Percentiles rank a stretch among this genome's conserved stretches.
These are phyloP conservation scores for Rubroboletus satanas DNA, from an alignment of 768 basidiomycete species.

Conservation along the genomic window DNA sequence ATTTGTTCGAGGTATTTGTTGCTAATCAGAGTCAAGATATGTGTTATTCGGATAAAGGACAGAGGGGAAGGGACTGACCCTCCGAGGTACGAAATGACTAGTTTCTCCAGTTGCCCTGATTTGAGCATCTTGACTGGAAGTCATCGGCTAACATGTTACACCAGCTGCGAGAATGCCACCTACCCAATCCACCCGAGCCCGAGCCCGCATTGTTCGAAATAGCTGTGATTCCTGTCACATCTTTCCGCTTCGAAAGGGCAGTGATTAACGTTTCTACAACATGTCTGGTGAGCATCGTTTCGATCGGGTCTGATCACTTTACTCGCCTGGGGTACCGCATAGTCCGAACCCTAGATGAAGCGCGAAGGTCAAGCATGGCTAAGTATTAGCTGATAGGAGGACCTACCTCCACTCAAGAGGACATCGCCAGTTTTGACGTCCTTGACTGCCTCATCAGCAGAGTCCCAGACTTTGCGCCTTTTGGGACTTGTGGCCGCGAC, in stretches of 20 bases:
- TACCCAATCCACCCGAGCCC: constrained; percentile 66
- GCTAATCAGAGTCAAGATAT: constrained; percentile 33
- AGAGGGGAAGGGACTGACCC: constrained; percentile 40
- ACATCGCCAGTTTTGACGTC: constrained; percentile 77
- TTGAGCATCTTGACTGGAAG: constrained; percentile 64
- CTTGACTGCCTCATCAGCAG: constrained; percentile 74
- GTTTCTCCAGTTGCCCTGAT: constrained; percentile 69
- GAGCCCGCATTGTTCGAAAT: constrained; percentile 84
- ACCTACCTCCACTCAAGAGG: constrained; percentile 74
- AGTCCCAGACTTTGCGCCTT: constrained; percentile 64
- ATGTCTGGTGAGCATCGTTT: not conserved
- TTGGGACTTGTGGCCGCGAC: constrained; percentile 10
- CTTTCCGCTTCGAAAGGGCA: constrained; percentile 67
- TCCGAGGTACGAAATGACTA: constrained; percentile 86
- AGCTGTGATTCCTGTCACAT: constrained; percentile 67
- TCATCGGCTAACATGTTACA: not conserved
- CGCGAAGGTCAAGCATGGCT: not conserved
- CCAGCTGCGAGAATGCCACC: not conserved
- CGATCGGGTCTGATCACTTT: not conserved
- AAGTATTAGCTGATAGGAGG: constrained; percentile 20
- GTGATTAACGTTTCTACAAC: constrained; percentile 69
- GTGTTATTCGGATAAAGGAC: not conserved
- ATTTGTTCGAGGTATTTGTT: constrained; percentile 80
- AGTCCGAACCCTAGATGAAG: constrained; percentile 71
- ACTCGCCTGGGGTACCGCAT: constrained; percentile 75